These are phyloP conservation scores for Aureobasidium musti DNA, from an alignment of 2,329 filamentous ascomycete species.

Conservation along the genomic window DNA sequence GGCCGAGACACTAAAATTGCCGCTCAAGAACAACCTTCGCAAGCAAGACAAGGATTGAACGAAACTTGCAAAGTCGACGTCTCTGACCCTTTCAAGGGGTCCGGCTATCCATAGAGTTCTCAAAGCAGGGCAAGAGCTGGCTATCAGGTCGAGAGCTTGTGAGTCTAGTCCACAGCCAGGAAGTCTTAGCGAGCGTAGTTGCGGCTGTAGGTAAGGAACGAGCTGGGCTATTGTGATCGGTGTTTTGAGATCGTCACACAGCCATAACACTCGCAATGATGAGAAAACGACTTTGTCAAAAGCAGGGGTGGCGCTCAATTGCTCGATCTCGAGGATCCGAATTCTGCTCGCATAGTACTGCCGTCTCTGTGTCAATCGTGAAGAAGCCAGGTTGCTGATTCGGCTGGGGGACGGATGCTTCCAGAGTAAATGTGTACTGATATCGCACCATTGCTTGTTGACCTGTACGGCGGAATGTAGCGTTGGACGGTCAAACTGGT, in stretches of 20 bases:
- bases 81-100: not conserved
- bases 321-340: not conserved
- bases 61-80: not conserved
- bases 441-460: not conserved
- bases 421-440: not conserved
- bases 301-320: not conserved
- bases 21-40: not conserved
- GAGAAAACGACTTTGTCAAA: not conserved
- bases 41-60: not conserved
- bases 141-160: not conserved
- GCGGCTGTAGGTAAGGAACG: not conserved
- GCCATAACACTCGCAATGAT: not conserved
- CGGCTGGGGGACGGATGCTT: not conserved
- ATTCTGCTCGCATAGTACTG: conserved; percentile 3
- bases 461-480: conserved; percentile 3
- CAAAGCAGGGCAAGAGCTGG: not conserved
- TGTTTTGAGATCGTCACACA: not conserved
- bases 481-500: not conserved
- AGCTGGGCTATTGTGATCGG: not conserved
- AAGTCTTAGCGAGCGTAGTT: not conserved
- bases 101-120: not conserved
- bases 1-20: not conserved
- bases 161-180: not conserved
- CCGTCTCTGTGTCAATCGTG: not conserved
- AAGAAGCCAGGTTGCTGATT: not conserved